phyloP scores from a whole-genome alignment of 164 flowering plant genomes.

The Saururus chinensis region DNA sequence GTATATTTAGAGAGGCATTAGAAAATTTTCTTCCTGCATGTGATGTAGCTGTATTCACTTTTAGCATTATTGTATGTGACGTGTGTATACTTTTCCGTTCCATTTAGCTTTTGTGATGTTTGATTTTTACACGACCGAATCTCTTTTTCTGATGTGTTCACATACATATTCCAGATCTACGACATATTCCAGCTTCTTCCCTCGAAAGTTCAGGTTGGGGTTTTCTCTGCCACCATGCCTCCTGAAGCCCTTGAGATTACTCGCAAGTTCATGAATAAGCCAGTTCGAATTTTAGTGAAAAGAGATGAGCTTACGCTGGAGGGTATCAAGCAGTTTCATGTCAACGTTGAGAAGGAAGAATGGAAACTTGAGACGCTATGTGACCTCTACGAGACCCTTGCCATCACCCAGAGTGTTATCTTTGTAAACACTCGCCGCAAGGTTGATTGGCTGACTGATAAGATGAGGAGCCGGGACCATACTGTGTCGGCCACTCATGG shows the following conservation, averaged over 20 bases:
- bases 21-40: no score
- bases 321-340: conserved; percentile 96
- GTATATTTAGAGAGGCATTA: no score
- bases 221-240: conserved; percentile 67
- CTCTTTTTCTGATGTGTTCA: conserved; percentile 7
- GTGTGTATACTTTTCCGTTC: no score
- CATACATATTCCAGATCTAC: conserved; percentile 69
- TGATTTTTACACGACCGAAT: neutral
- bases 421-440: conserved; percentile 91
- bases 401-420: conserved; percentile 93
- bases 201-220: conserved; percentile 50
- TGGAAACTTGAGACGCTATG: conserved; percentile 94
- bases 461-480: conserved; percentile 80
- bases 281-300: conserved; percentile 57
- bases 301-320: conserved; percentile 63
- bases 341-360: conserved; percentile 88
- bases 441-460: conserved; percentile 91
- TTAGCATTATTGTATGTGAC: no score
- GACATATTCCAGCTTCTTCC: conserved; percentile 62
- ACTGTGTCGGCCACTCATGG: conserved; percentile 84
- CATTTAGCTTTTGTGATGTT: no score
- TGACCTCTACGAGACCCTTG: conserved; percentile 93
- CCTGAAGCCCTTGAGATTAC: conserved; percentile 68
- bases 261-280: conserved; percentile 60
- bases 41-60: no score